phyloP scores from a whole-genome alignment of 805 yeast genomes.

The Ogataea dorogensis region DNA sequence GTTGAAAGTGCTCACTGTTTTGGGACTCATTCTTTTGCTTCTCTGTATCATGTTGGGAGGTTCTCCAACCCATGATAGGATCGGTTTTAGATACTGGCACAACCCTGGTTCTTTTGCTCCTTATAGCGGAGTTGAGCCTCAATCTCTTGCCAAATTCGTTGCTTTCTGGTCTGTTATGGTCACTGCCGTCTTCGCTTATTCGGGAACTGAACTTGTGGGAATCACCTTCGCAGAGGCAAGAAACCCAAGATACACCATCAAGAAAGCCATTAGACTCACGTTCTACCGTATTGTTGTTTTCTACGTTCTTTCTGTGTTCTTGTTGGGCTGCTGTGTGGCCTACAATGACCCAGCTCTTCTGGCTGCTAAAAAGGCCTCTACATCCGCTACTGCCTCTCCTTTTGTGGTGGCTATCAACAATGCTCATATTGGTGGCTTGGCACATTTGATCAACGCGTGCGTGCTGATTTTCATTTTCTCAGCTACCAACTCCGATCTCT shows the following conservation, averaged over 20 bases:
- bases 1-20: slow-evolving; percentile 61
- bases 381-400: slow-evolving; percentile 74
- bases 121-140: slow-evolving; percentile 42
- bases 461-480: slow-evolving; percentile 75
- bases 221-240: slow-evolving; percentile 48
- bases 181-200: slow-evolving; percentile 50
- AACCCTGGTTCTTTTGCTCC: slow-evolving; percentile 43
- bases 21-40: slow-evolving; percentile 64
- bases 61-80: slow-evolving; percentile 68
- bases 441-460: slow-evolving; percentile 75
- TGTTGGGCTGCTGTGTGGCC: slow-evolving; percentile 58
- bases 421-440: slow-evolving; percentile 63
- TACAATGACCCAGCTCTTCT: slow-evolving; percentile 44
- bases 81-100: slow-evolving; percentile 45
- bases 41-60: slow-evolving; percentile 75
- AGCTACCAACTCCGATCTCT: slow-evolving; percentile 78
- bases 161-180: slow-evolving; percentile 54
- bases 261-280: slow-evolving; percentile 52
- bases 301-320: slow-evolving; percentile 51
- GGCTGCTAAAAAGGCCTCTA: slow-evolving; percentile 44
- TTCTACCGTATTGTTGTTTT: slow-evolving; percentile 53
- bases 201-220: slow-evolving; percentile 51
- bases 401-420: slow-evolving; percentile 77
- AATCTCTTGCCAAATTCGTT: slow-evolving; percentile 47
- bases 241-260: slow-evolving; percentile 49